Evolutionary conservation across 2,329 filamentous ascomycete species (phyloP).

Genomic region (Geosmithia flava): DNA sequence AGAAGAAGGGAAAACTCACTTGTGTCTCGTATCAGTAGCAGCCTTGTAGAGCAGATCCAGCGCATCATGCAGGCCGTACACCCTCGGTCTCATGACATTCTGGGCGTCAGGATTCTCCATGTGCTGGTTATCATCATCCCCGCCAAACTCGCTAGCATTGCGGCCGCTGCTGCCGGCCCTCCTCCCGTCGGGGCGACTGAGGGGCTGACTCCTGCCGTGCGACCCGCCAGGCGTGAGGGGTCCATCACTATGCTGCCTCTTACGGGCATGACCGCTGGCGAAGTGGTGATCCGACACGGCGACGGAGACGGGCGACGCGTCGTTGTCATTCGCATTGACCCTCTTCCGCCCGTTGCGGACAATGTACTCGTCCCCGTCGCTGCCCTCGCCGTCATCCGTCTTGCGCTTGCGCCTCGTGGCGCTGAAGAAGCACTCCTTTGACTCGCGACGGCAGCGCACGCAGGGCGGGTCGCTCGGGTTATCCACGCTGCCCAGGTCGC

Average conservation of each 20-base stretch:
- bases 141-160: constrained; percentile 19
- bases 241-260: constrained; percentile 34
- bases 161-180: constrained; percentile 5
- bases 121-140: constrained; percentile 46
- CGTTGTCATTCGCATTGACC: constrained; percentile 28
- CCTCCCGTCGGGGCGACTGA: constrained; percentile 45
- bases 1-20: no score
- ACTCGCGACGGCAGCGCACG: constrained; percentile 84
- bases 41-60: constrained; percentile 86
- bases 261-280: constrained; percentile 3
- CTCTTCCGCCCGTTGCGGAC: constrained; percentile 64
- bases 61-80: constrained; percentile 88
- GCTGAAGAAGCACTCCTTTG: constrained; percentile 95
- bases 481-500: constrained; percentile 65
- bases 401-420: constrained; percentile 89
- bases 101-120: constrained; percentile 54
- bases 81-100: constrained; percentile 53
- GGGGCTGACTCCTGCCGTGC: constrained; percentile 51
- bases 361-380: constrained; percentile 52
- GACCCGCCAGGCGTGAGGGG: constrained; percentile 55
- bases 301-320: constrained; percentile 23
- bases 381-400: constrained; percentile 43
- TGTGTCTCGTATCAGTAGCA: constrained; percentile 30
- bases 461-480: constrained; percentile 91
- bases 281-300: background rate